Evolutionary conservation across 805 yeast genomes (phyloP).

Genomic region (Candida tammaniensis): DNA sequence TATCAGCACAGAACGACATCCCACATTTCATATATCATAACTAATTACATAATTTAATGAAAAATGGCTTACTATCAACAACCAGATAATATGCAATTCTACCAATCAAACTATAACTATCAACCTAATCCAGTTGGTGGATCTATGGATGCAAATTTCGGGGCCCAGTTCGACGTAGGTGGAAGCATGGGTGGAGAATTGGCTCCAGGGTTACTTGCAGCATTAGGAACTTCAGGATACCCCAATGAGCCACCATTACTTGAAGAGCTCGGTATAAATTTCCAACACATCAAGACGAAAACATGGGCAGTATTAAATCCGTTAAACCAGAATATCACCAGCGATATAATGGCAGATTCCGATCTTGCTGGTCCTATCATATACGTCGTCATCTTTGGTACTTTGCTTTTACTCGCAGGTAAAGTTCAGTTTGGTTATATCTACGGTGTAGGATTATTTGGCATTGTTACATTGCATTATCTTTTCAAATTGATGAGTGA

Average conservation of each 20-base stretch:
- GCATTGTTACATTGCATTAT: slow-evolving; percentile 79
- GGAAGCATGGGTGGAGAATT: slow-evolving; percentile 50
- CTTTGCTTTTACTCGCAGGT: slow-evolving; percentile 78
- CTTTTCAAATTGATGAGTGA: slow-evolving; percentile 86
- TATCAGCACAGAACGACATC: no score
- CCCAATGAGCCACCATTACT: slow-evolving; percentile 92
- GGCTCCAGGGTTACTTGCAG: slow-evolving; percentile 80
- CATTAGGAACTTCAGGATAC: slow-evolving; percentile 89
- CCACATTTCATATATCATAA: no score
- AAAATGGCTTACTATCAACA: slow-evolving; percentile 40
- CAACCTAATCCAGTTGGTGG: slow-evolving; percentile 6
- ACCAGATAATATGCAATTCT: slow-evolving; percentile 37
- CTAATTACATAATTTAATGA: not conserved
- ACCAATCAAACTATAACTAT: slow-evolving; percentile 35
- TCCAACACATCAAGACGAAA: slow-evolving; percentile 78
- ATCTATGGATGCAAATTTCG: slow-evolving; percentile 23
- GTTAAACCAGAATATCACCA: slow-evolving; percentile 53
- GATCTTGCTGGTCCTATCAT: slow-evolving; percentile 95
- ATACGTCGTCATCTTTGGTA: slow-evolving; percentile 84
- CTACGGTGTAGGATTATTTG: slow-evolving; percentile 92
- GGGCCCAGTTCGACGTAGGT: slow-evolving; percentile 33
- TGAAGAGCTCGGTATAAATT: slow-evolving; percentile 92
- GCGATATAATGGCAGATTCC: slow-evolving; percentile 78
- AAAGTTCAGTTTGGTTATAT: slow-evolving; percentile 96
- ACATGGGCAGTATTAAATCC: slow-evolving; percentile 87